Conservation (phyloP, 805 yeast species). For the Ogataea chonburiensis region DNA sequence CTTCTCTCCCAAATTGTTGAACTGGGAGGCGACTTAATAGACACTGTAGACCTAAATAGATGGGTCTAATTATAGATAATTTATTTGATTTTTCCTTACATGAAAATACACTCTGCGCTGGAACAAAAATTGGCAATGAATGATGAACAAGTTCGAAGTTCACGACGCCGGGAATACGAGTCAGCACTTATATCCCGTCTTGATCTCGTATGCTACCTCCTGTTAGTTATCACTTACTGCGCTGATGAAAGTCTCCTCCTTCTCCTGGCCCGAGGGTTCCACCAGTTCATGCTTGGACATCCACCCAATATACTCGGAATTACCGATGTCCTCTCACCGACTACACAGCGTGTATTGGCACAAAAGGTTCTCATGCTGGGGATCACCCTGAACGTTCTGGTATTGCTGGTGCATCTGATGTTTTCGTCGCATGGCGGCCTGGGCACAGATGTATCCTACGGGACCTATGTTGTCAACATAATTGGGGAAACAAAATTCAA, state of each 20-base stretch:
- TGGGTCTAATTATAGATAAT: conserved; percentile 9
- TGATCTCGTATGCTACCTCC: conserved; percentile 37
- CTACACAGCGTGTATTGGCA: conserved; percentile 29
- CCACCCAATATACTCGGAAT: conserved; percentile 40
- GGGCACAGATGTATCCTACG: conserved; percentile 34
- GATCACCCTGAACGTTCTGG: conserved; percentile 24
- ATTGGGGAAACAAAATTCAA: conserved; percentile 43
- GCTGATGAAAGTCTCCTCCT: conserved; percentile 41
- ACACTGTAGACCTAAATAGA: conserved; percentile 27
- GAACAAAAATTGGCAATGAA: conserved; percentile 39
- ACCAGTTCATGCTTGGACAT: conserved; percentile 39
- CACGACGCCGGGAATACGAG: conserved; percentile 41
- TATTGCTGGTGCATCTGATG: conserved; percentile 37
- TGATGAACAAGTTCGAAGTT: conserved; percentile 41
- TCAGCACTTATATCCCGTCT: conserved; percentile 36
- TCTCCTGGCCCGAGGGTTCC: conserved; percentile 33
- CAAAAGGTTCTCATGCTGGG: conserved; percentile 32
- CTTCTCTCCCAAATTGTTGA: conserved; percentile 68
- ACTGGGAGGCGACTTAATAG: conserved; percentile 65
- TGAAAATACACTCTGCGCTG: conserved; percentile 15
- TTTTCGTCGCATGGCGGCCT: conserved; percentile 29
- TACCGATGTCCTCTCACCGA: conserved; percentile 20
- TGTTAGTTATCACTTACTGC: conserved; percentile 40
- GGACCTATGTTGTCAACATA: conserved; percentile 41
- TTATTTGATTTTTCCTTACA: conserved; percentile 1